These are phyloP conservation scores for Gossypioides kirkii DNA, from an alignment of 345 rosid genomes.

Conservation along the genomic window DNA sequence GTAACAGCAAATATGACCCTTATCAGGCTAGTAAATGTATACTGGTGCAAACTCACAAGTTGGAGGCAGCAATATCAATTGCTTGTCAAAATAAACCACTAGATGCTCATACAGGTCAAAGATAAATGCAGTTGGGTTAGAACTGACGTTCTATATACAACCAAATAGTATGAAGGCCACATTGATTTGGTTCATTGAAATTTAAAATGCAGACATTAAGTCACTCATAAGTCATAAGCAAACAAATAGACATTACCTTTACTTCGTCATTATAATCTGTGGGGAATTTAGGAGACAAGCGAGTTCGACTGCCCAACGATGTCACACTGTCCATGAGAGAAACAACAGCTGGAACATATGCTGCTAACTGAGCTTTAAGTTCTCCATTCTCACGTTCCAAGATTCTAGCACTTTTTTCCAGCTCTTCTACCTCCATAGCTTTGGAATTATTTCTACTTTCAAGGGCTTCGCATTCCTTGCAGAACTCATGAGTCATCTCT, in stretches of 20 bases:
- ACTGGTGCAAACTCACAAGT: neutral
- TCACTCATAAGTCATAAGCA: neutral
- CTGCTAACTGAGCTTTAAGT: constrained; percentile 46
- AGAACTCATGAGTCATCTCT: constrained; percentile 56
- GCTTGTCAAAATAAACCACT: neutral
- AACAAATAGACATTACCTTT: constrained; percentile 38
- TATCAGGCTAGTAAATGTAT: neutral
- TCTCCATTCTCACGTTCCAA: constrained; percentile 57
- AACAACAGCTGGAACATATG: constrained; percentile 49
- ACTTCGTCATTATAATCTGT: constrained; percentile 26
- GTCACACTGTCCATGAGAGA: constrained; percentile 52
- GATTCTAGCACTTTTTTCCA: constrained; percentile 49
- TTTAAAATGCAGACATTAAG: constrained; percentile 1
- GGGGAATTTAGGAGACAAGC: constrained; percentile 26
- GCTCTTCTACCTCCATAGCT: constrained; percentile 42
- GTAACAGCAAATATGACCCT: neutral
- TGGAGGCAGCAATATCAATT: neutral
- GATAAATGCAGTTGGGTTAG: neutral
- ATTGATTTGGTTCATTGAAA: neutral
- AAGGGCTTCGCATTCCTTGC: constrained; percentile 38
- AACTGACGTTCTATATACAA: neutral
- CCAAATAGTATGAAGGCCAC: neutral
- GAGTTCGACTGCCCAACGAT: constrained; percentile 56
- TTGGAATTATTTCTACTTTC: constrained; percentile 33
- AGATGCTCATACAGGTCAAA: neutral